Evolutionary conservation across 768 basidiomycete species (phyloP).

Genomic region (Mycena polygramma): DNA sequence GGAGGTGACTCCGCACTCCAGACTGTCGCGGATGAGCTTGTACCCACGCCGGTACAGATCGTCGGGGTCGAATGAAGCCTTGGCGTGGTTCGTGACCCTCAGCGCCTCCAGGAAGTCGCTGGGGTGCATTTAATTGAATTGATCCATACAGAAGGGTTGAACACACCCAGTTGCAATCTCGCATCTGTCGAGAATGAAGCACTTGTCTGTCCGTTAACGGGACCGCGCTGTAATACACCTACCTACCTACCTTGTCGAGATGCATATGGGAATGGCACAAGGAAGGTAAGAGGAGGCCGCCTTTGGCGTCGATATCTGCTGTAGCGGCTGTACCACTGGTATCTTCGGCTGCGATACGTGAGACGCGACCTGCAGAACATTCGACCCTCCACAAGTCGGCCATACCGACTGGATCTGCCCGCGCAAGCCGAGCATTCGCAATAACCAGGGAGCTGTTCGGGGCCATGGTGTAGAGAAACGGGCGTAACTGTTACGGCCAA

Average conservation of each 20-base stretch:
- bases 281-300: slow-evolving; percentile 50
- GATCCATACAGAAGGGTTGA: neutral
- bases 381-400: slow-evolving; percentile 28
- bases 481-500: too few species aligned
- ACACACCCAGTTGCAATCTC: slow-evolving; percentile 66
- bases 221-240: too few species aligned
- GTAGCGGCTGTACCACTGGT: too few species aligned
- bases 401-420: neutral
- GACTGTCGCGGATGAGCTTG: slow-evolving; percentile 67
- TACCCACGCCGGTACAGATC: slow-evolving; percentile 67
- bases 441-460: slow-evolving; percentile 8
- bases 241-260: neutral
- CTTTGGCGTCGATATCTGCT: slow-evolving; percentile 39
- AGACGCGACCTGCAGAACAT: slow-evolving; percentile 21
- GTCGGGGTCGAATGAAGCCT: slow-evolving; percentile 58
- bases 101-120: slow-evolving; percentile 72
- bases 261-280: slow-evolving; percentile 32
- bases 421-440: slow-evolving; percentile 32
- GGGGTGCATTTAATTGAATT: slow-evolving; percentile 11
- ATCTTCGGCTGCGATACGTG: slow-evolving; percentile 12
- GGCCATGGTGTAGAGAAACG: too few species aligned
- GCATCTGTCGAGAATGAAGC: slow-evolving; percentile 72
- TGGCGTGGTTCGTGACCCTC: slow-evolving; percentile 63
- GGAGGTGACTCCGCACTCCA: slow-evolving; percentile 71
- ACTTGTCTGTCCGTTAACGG: slow-evolving; percentile 63